A percentile compares a stretch with the other conserved stretches of the same genome.
Evolutionary conservation across 192 early-diverging fungal genomes (phyloP).

Genomic region (Mortierella antarctica): DNA sequence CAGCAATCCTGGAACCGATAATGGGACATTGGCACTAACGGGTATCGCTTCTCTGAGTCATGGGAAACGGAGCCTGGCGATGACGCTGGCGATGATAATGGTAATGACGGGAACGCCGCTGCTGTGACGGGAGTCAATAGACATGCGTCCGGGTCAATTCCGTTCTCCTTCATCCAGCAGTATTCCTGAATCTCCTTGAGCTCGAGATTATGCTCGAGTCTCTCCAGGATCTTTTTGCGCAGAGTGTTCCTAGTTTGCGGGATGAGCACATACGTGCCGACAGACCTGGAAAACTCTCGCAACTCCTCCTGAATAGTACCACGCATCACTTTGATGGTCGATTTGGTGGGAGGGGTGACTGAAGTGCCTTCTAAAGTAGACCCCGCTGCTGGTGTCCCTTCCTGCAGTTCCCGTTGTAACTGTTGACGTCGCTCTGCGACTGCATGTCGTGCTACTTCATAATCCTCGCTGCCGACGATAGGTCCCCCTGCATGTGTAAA

Average conservation of each 20-base stretch:
- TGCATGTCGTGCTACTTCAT: constrained; percentile 9
- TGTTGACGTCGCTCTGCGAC: constrained; percentile 7
- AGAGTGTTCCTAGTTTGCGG: constrained; percentile 39
- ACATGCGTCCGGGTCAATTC: constrained; percentile 11
- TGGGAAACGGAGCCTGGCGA: background rate
- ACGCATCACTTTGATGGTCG: constrained; percentile 6
- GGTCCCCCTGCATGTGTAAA: constrained; percentile 25
- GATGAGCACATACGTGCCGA: constrained; percentile 41
- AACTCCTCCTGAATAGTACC: constrained; percentile 30
- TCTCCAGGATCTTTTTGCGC: constrained; percentile 38
- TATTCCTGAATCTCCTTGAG: constrained; percentile 38
- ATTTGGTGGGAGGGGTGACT: background rate
- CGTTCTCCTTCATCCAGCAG: constrained; percentile 38
- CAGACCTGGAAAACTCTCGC: constrained; percentile 31
- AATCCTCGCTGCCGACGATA: constrained; percentile 1
- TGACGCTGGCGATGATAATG: background rate
- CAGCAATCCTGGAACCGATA: constrained; percentile 49
- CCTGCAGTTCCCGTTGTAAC: background rate
- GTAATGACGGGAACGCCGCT: background rate
- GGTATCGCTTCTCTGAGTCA: constrained; percentile 4
- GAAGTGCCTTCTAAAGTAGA: background rate
- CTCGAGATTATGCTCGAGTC: constrained; percentile 34
- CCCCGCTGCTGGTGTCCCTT: background rate
- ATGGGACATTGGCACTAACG: constrained; percentile 42
- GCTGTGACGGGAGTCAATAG: background rate